Base-by-base conservation (phyloP, 495 filamentous ascomycete genomes). In the Podospora bellae-mahoneyi region DNA sequence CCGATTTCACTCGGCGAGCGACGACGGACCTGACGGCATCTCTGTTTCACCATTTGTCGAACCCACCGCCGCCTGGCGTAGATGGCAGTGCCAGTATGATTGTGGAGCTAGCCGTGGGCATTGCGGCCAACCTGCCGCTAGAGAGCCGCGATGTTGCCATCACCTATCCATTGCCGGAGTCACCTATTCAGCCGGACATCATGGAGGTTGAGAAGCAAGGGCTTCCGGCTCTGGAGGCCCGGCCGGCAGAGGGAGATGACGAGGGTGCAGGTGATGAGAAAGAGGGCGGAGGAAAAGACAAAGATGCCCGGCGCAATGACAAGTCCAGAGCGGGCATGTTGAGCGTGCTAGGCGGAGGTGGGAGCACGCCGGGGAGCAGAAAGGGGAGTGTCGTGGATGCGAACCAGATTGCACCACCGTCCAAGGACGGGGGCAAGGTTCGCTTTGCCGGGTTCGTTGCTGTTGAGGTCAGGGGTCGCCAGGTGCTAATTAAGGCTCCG, bases 141-240 rank as follows among this genome's bases (percentile, higher is more conserved):
- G 95, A 99, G 79, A 93, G 92, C 69, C 87, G 95, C 70, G 96
- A 98, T 72, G 90, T 99, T 18, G 88, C 86, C 60, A 90, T 99
- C 66, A 87, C 90, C 68, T 98, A 97, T 73, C 89, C 93, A 64
- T 78, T 85, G 53, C 94, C 95, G 0, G 92, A 92, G 60, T 81
- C 85, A 60, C 70, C 80, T 30, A 82, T 97, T 66, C 81, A 87
- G 68, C 82, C 86, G 6, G 84, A 86, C 27, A 83, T 89, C 70
- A 97, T 97, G 94, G 96, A 93, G 70, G 78, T 91, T 9, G 96
- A 98, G 78, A 84, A 88, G 59, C 84, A 85, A 19, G 77, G 77
- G 10, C 84, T 97, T 15, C 92, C 94, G 5, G 80, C 91, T 0
- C 81, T 98, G 39, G 86, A 86, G 19, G 83, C 83, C 30, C 76